Percentiles rank a stretch among this genome's conserved stretches.
phyloP scores from a whole-genome alignment of 2,329 filamentous ascomycete species.

The Ophiostoma populinum region DNA sequence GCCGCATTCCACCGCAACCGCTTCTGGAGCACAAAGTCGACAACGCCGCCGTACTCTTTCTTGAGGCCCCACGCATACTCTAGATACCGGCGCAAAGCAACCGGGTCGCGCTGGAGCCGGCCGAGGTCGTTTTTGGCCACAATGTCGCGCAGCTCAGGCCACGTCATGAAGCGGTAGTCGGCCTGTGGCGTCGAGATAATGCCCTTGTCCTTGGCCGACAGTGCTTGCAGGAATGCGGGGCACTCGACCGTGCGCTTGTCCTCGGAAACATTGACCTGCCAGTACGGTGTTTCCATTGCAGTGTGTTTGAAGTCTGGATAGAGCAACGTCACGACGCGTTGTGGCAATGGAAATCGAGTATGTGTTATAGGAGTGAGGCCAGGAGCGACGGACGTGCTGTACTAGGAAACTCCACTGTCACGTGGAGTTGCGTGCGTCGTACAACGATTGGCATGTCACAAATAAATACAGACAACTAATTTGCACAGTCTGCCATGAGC shows the following conservation, averaged over 20 bases:
- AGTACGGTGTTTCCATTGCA: conserved; percentile 37
- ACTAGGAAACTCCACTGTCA: background rate
- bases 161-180: conserved; percentile 44
- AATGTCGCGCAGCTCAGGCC: conserved; percentile 50
- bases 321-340: too few species aligned
- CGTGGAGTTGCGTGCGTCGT: background rate
- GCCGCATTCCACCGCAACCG: conserved; percentile 50
- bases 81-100: conserved; percentile 61
- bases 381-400: too few species aligned
- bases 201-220: conserved; percentile 47
- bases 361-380: too few species aligned
- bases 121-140: conserved; percentile 52
- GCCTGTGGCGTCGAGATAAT: conserved; percentile 57
- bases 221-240: conserved; percentile 49
- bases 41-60: conserved; percentile 54
- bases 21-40: conserved; percentile 56
- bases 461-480: too few species aligned
- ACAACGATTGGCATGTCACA: too few species aligned
- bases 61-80: conserved; percentile 48
- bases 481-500: too few species aligned
- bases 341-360: too few species aligned
- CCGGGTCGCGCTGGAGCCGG: conserved; percentile 59
- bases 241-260: conserved; percentile 46
- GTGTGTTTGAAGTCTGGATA: conserved; percentile 10
- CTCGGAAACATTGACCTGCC: conserved; percentile 63